Evolutionary conservation across 148 eudicot genomes (phyloP).

Genomic region (Rhododendron henanense): DNA sequence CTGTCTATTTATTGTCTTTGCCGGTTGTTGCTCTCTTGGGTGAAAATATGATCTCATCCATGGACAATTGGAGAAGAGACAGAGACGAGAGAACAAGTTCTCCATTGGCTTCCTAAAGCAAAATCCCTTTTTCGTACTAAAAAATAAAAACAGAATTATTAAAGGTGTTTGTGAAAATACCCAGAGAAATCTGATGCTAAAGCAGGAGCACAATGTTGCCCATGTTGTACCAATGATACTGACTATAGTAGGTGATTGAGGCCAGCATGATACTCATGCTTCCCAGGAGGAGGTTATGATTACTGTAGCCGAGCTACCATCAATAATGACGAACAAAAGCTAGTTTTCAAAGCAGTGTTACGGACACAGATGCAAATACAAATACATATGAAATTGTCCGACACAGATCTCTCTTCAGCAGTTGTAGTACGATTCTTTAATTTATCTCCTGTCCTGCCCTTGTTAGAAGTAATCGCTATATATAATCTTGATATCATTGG

Average conservation of each 20-base stretch:
- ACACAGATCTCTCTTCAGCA: too few relatives aligned
- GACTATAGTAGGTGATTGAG: background rate
- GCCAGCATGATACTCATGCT: background rate
- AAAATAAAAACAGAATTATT: background rate
- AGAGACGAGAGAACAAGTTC: background rate
- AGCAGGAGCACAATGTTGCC: background rate
- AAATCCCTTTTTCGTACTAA: background rate
- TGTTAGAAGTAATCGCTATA: too few relatives aligned
- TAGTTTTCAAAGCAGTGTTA: background rate
- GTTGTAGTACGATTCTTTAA: too few relatives aligned
- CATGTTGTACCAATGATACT: background rate
- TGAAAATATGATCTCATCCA: background rate
- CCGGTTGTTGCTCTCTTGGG: background rate
- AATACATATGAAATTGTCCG: too few relatives aligned
- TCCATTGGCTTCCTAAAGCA: background rate
- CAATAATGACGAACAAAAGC: background rate
- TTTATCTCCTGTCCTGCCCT: too few relatives aligned
- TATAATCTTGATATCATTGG: too few relatives aligned
- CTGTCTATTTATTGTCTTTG: background rate
- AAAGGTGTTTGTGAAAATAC: conserved; percentile 5
- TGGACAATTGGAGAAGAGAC: background rate
- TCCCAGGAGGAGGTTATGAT: conserved; percentile 8
- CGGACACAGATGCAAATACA: background rate
- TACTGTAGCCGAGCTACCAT: background rate
- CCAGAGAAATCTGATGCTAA: background rate